Percentiles rank a stretch among this genome's conserved stretches.
phyloP scores from a whole-genome alignment of 2,329 filamentous ascomycete species.

The Geosmithia flava region DNA sequence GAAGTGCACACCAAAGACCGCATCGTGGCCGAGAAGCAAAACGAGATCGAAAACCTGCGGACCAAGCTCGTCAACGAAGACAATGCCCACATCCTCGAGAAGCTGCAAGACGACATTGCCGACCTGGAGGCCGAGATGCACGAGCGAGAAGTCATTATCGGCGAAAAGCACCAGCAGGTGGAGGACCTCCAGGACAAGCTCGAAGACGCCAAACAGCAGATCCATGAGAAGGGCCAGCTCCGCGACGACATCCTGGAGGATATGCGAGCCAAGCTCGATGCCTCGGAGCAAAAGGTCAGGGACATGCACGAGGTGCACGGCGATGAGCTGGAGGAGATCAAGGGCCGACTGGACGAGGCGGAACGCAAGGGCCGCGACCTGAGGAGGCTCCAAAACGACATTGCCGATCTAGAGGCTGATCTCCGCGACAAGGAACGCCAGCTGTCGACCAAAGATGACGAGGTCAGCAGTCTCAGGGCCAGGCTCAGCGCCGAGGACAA shows the following conservation, averaged over 20 bases:
- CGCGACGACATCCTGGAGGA: constrained; percentile 40
- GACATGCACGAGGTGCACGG: constrained; percentile 45
- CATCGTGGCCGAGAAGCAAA: neutral
- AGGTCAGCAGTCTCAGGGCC: constrained; percentile 54
- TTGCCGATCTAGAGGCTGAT: constrained; percentile 65
- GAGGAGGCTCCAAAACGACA: constrained; percentile 59
- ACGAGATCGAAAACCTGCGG: neutral
- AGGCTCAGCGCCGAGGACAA: constrained; percentile 28
- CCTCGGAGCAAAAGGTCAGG: constrained; percentile 46
- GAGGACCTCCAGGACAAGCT: constrained; percentile 48
- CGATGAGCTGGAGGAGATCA: constrained; percentile 47
- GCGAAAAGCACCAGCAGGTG: constrained; percentile 52
- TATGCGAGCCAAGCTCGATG: constrained; percentile 35
- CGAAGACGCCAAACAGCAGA: constrained; percentile 43
- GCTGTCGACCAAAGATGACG: constrained; percentile 63
- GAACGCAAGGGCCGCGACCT: constrained; percentile 45
- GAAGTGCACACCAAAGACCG: constrained; percentile 45
- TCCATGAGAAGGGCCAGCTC: constrained; percentile 43
- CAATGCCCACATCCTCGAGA: neutral
- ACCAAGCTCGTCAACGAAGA: neutral
- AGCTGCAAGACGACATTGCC: constrained; percentile 1
- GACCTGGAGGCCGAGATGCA: neutral
- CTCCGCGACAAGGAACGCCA: constrained; percentile 63
- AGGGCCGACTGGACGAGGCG: constrained; percentile 44
- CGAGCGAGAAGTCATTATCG: neutral